These are phyloP conservation scores for Fusarium sp. DNA, from an alignment of 2,329 filamentous ascomycete species.

Conservation along the genomic window DNA sequence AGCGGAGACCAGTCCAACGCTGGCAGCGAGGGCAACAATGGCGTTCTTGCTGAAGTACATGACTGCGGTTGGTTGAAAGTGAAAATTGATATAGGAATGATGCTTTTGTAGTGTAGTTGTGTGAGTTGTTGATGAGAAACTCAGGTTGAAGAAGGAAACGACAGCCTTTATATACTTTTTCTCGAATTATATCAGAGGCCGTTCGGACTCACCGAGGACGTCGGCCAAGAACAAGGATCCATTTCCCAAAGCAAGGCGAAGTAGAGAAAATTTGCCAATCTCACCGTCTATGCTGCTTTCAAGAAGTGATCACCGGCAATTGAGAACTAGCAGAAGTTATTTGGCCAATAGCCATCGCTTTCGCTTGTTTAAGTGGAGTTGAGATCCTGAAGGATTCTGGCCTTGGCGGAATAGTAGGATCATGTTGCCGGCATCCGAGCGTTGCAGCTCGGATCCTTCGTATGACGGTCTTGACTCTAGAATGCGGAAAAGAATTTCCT, in stretches of 20 bases:
- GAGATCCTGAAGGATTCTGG: neutral
- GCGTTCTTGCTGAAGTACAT: neutral
- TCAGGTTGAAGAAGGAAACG: neutral
- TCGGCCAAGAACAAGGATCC: neutral
- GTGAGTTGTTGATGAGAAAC: neutral
- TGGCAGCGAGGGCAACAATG: neutral
- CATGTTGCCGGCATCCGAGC: no score
- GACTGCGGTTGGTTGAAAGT: neutral
- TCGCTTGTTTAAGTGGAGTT: neutral
- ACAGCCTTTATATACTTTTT: neutral
- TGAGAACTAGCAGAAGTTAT: neutral
- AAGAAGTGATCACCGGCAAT: no score
- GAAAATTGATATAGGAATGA: neutral
- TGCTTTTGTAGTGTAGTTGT: neutral
- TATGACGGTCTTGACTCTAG: no score
- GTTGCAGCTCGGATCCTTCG: no score
- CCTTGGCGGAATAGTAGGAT: no score
- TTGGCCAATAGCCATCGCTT: neutral
- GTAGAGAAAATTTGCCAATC: no score
- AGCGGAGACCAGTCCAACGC: neutral
- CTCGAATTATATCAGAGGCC: no score
- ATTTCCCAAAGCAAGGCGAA: neutral
- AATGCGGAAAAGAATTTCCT: no score
- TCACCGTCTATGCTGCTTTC: no score
- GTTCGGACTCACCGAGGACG: neutral